Evolutionary conservation across 73 alveolate species (phyloP).

Genomic region (Breviolum minutum): DNA sequence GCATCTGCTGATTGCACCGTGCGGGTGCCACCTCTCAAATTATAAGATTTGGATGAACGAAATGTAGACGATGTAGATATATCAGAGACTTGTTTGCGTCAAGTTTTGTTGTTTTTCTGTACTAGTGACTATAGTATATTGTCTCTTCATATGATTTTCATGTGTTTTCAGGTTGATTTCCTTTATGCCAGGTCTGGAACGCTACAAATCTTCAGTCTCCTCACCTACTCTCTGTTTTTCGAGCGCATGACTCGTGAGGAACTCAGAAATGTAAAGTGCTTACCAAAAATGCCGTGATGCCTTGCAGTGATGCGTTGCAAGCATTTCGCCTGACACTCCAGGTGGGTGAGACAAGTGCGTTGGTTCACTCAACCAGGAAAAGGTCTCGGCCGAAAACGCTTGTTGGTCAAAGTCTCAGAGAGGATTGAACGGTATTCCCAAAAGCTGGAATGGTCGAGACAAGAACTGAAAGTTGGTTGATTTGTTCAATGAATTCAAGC

Average conservation of each 20-base stretch:
- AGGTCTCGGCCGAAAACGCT: constrained; percentile 70
- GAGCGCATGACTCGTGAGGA: constrained; percentile 58
- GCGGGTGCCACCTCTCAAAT: constrained; percentile 29
- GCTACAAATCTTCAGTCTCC: constrained; percentile 19
- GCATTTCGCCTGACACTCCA: not conserved
- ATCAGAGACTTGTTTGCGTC: no score
- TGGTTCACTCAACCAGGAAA: constrained; percentile 90
- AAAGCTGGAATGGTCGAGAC: no score
- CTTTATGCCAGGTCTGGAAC: constrained; percentile 27
- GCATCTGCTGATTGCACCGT: constrained; percentile 91
- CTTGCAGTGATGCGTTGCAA: not conserved
- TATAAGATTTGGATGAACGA: not conserved
- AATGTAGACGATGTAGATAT: not conserved
- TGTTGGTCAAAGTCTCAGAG: not conserved
- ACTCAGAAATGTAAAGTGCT: not conserved
- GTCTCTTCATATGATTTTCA: not conserved
- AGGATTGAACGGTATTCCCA: not conserved
- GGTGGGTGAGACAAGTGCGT: constrained; percentile 91
- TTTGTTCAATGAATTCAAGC: no score
- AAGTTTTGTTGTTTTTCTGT: no score
- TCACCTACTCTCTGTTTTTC: constrained; percentile 26
- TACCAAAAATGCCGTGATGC: not conserved
- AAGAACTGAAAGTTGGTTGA: no score
- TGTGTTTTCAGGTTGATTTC: not conserved
- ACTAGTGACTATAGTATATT: no score